A percentile compares a stretch with the other conserved stretches of the same genome.
Evolutionary conservation across 2,329 filamentous ascomycete species (phyloP).

Genomic region (Madurella fahalii): DNA sequence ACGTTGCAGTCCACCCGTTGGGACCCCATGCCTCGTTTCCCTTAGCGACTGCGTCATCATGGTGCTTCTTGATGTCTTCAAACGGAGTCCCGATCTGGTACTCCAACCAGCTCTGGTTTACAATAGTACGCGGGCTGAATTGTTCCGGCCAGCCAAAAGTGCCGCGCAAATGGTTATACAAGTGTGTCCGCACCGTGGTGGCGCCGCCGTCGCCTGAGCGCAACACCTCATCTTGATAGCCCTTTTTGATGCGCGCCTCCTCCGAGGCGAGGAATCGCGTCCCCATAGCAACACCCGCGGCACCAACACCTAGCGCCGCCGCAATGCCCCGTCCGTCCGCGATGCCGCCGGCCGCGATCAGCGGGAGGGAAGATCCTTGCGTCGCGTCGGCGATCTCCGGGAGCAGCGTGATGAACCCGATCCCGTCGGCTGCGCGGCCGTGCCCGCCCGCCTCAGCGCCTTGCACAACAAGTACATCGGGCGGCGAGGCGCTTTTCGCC

Average conservation of each 20-base stretch:
- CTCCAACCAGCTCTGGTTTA: conserved; percentile 38
- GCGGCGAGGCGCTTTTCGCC: conserved; percentile 31
- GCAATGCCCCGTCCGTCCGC: conserved; percentile 48
- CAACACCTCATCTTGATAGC: conserved; percentile 41
- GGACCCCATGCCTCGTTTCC: conserved; percentile 46
- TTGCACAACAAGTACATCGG: conserved; percentile 51
- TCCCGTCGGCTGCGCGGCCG: conserved; percentile 41
- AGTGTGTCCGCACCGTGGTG: conserved; percentile 38
- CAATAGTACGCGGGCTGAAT: conserved; percentile 38
- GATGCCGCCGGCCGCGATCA: conserved; percentile 52
- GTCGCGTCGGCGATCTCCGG: conserved; percentile 47
- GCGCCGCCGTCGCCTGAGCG: conserved; percentile 37
- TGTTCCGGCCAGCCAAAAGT: conserved; percentile 40
- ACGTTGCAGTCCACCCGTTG: conserved; percentile 46
- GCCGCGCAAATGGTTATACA: conserved; percentile 44
- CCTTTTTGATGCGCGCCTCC: conserved; percentile 38
- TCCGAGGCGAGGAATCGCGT: conserved; percentile 56
- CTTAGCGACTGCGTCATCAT: conserved; percentile 37
- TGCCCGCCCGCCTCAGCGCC: conserved; percentile 53
- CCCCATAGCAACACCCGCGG: conserved; percentile 55
- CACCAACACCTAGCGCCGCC: conserved; percentile 48
- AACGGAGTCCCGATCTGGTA: conserved; percentile 37
- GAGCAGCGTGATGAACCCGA: conserved; percentile 44
- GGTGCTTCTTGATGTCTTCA: conserved; percentile 40
- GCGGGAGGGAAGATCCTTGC: conserved; percentile 33